Evolutionary conservation across 495 filamentous ascomycete genomes (phyloP).

Genomic region (Aspergillus diversus): DNA sequence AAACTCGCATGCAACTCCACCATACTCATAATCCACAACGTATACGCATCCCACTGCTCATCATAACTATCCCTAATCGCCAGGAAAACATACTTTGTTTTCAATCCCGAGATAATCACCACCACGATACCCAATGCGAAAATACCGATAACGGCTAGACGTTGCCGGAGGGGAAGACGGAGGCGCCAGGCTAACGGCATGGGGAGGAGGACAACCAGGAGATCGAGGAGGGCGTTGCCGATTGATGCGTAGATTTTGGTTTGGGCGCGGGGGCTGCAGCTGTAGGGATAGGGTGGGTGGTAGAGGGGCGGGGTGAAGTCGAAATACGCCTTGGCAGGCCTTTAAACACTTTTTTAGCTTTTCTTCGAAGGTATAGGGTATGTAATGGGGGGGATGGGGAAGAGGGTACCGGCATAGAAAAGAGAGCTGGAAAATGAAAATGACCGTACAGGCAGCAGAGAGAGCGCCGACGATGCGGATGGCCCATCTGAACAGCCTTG

Average conservation of each 20-base stretch:
- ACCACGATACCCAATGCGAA: not conserved
- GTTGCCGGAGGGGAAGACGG: not conserved
- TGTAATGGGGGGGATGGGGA: too few species aligned
- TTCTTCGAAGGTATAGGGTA: too few species aligned
- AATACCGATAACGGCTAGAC: not conserved
- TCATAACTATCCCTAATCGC: not conserved
- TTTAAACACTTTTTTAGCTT: too few species aligned
- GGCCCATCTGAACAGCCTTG: not conserved
- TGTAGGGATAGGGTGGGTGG: not conserved
- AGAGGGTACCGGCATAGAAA: not conserved
- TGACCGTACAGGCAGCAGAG: not conserved
- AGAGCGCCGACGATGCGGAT: not conserved
- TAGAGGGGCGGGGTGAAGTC: not conserved
- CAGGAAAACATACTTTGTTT: not conserved
- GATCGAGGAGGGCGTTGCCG: not conserved
- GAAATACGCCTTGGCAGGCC: not conserved
- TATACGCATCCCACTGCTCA: not conserved
- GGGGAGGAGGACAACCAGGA: not conserved
- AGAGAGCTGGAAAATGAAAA: not conserved
- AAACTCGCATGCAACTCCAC: conserved; percentile 1
- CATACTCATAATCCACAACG: not conserved
- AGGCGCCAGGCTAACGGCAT: not conserved
- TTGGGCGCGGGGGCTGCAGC: not conserved
- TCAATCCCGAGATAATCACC: not conserved
- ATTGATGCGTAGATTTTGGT: not conserved